Base-by-base conservation (phyloP, 2,329 filamentous ascomycete genomes). In the Cadophora gregata region DNA sequence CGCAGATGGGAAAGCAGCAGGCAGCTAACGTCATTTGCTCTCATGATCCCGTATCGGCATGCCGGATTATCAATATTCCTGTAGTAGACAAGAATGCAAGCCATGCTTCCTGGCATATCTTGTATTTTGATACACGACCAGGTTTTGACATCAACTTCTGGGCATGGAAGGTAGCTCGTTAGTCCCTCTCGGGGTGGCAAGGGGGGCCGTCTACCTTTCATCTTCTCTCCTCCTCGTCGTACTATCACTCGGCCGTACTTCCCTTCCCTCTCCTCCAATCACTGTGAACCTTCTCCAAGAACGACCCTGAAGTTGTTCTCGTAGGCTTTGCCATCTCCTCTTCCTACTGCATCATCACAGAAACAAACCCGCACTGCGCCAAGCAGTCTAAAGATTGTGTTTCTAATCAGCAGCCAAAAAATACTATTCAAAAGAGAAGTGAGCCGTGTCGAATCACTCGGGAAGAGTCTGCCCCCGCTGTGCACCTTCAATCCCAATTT, bases 341-440 rank as follows among this genome's bases (percentile, higher is more conserved):
- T 55, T 29, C 27, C 14, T 8, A 21, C 12, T 31, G 7, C 29
- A 5, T n/a, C 5, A n/a, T 51, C 24, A 27, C 10, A 27, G 16
- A 55, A 14, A 29, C 25, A 53, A 53, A 36, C 33, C 9, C 38
- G 19, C 16, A 14, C 19, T 8, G 24, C 14, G 47, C 47, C 47
- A 50, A 50, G 47, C 21, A 51, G 10, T 25, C 48, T 27, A 12
- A 24, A 51, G 14, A 16, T 27, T 25, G 25, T 51, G 10, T 12
- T 51, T 16, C 48, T 24, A 51, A 51, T 51, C 48, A 51, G 48
- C 24, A 27, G 25, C 10, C 24, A 51, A 25, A 51, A 51, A 8
- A 51, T 51, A 51, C 48, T 24, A 48, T 27, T 51, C 48, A 51
- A 10, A 51, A 51, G 48, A 51, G 48, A 51, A 25, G 19, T 29